Conservation (phyloP, 805 yeast species). For the Monosporozyma aquatica region DNA sequence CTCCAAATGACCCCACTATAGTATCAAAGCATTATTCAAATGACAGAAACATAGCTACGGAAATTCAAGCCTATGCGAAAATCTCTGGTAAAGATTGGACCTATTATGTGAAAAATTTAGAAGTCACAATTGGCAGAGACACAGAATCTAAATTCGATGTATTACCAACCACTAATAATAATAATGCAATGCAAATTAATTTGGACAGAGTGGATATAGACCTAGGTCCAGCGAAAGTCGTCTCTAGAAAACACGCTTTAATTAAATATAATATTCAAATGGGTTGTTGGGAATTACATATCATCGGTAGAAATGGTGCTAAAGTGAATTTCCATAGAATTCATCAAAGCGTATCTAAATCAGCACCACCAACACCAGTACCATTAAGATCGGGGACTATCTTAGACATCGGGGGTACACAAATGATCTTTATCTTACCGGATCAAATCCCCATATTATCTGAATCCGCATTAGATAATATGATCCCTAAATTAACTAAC, state of each 20-base stretch:
- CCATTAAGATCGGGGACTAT: conserved; percentile 79
- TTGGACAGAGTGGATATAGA: conserved; percentile 49
- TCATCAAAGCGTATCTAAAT: conserved; percentile 38
- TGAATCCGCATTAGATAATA: conserved; percentile 25
- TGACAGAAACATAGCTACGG: conserved; percentile 51
- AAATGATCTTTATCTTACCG: conserved; percentile 97
- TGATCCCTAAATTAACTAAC: conserved; percentile 27
- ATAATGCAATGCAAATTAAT: background rate
- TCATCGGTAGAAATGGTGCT: conserved; percentile 87
- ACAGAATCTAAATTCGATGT: conserved; percentile 33
- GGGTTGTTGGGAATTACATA: conserved; percentile 79
- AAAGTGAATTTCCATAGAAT: conserved; percentile 62
- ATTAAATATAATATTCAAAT: conserved; percentile 66
- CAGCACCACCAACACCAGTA: conserved; percentile 39
- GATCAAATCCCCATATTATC: conserved; percentile 71
- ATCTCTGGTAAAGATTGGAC: conserved; percentile 94
- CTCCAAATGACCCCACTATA: conserved; percentile 67
- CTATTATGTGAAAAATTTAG: conserved; percentile 72
- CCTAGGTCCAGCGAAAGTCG: conserved; percentile 96
- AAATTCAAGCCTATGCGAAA: conserved; percentile 97
- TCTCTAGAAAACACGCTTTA: conserved; percentile 80
- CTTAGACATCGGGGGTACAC: conserved; percentile 92
- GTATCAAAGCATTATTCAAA: conserved; percentile 71
- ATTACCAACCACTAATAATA: conserved; percentile 2
- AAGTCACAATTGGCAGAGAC: conserved; percentile 78